Conservation (phyloP, 2,329 filamentous ascomycete genomes). For the Penicillium sp. region DNA sequence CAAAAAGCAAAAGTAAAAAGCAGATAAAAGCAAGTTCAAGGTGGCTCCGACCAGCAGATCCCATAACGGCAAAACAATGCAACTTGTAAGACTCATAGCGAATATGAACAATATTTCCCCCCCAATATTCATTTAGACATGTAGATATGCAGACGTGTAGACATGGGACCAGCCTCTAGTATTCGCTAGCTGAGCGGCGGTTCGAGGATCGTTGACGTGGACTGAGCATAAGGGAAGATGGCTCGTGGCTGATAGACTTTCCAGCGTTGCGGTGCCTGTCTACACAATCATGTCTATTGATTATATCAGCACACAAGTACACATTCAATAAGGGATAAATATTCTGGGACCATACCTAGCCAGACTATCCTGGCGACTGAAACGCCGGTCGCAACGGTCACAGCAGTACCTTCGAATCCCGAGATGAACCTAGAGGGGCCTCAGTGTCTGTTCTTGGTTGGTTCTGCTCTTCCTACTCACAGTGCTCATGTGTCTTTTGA, state of each 20-base stretch:
- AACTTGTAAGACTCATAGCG: background rate
- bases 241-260: background rate
- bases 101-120: background rate
- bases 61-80: background rate
- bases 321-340: background rate
- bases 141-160: background rate
- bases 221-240: background rate
- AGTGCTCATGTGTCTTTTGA: constrained; percentile 56
- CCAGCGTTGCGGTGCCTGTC: background rate
- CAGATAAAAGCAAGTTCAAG: background rate
- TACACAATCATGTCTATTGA: background rate
- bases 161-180: background rate
- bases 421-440: constrained; percentile 2
- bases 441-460: background rate
- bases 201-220: background rate
- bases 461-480: constrained; percentile 46
- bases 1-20: too few relatives aligned
- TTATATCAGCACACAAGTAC: background rate
- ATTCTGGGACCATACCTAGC: constrained; percentile 8
- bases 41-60: background rate
- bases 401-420: constrained; percentile 11
- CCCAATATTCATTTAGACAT: background rate
- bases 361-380: constrained; percentile 15
- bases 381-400: constrained; percentile 14
- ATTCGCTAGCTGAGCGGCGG: background rate